These are phyloP conservation scores for Taiozyma sp. DNA, from an alignment of 1,139 yeast genomes.

Conservation along the genomic window DNA sequence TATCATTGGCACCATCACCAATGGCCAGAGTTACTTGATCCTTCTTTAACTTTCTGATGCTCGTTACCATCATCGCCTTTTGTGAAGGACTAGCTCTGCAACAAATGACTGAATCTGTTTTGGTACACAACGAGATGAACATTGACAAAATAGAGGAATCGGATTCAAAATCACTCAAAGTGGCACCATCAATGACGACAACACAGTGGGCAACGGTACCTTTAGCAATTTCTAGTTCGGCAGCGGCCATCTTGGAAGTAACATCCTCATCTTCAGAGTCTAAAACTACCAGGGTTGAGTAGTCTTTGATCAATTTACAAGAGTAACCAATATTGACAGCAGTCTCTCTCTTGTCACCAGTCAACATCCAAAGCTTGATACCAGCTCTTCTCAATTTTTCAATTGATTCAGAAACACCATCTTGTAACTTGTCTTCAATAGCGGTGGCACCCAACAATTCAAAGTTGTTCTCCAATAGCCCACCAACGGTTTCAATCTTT, in stretches of 20 bases:
- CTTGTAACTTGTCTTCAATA: constrained; percentile 93
- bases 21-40: constrained; percentile 83
- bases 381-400: constrained; percentile 92
- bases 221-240: constrained; percentile 38
- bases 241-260: constrained; percentile 35
- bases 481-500: constrained; percentile 70
- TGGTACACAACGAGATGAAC: constrained; percentile 78
- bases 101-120: constrained; percentile 86
- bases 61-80: constrained; percentile 82
- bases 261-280: constrained; percentile 55
- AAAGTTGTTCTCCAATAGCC: constrained; percentile 57
- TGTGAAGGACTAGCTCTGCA: constrained; percentile 98
- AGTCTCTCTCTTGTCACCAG: constrained; percentile 97
- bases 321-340: constrained; percentile 97
- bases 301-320: constrained; percentile 88
- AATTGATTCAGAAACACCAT: constrained; percentile 92
- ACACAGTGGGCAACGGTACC: constrained; percentile 90
- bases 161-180: constrained; percentile 64
- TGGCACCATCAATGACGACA: constrained; percentile 87
- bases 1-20: constrained; percentile 99
- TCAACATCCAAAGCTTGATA: constrained; percentile 94
- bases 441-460: constrained; percentile 90
- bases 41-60: constrained; percentile 62
- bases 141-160: constrained; percentile 67
- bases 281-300: constrained; percentile 79